Base-by-base conservation (phyloP, 192 early-diverging fungal genomes). In the Backusella sp. region DNA sequence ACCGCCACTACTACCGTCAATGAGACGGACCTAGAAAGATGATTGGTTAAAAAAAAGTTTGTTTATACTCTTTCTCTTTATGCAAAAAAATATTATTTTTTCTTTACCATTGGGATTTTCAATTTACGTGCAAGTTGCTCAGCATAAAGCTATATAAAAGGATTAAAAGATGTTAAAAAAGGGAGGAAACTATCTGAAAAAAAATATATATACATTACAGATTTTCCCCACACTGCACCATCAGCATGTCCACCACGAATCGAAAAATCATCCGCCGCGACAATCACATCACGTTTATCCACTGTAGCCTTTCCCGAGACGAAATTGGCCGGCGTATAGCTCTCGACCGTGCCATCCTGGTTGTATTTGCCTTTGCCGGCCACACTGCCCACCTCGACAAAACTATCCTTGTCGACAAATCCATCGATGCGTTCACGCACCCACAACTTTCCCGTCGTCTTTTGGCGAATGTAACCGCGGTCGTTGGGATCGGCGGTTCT, bases 191-290 rank as follows among this genome's bases (percentile, higher is more conserved):
- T n/a, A n/a, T n/a, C n/a, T n/a, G n/a, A n/a, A n/a, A n/a, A n/a
- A n/a, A n/a, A n/a, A n/a, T n/a, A n/a, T n/a, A n/a, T n/a, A n/a
- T 21, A 12, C 46, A 59, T 75, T 44, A 82, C 80, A 17, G 81
- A 78, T 76, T 82, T 82, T 19, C 75, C 72, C 73, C 77, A 77
- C 14, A 82, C 70, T 3, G 81, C 81, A 56, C 81, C 81, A 66
- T 82, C 81, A 34, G 77, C 81, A 73, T 82, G 81, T 8, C 81
- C 81, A 37, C 77, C 81, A 41, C 81, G 81, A 34, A 82, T 78
- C n/a, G 77, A 73, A 76, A 82, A 82, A 52, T 82, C 81, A 46
- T 82, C 81, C 39, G 77, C 81, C 34, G 73, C 81, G 1, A 82
- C 59, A 62, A 82, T 70, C 2, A 82, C 53, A 73, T 71, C 70